Percentiles rank a stretch among this genome's conserved stretches.
phyloP scores from a whole-genome alignment of 495 filamentous ascomycete genomes.

The Neurospora cerealis region DNA sequence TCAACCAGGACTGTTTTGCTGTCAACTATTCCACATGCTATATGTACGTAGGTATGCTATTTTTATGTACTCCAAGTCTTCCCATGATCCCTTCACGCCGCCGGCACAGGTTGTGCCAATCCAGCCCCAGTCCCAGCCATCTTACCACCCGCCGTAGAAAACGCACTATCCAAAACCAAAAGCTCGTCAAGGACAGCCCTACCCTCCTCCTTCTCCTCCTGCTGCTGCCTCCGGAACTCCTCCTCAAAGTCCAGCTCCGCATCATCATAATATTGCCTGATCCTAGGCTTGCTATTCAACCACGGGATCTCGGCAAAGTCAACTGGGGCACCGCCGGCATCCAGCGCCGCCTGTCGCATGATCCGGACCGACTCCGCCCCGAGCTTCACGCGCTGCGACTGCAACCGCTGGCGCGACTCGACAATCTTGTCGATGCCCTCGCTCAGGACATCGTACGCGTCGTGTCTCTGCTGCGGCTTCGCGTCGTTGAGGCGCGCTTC shows the following conservation, averaged over 20 bases:
- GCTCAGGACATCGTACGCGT: constrained; percentile 3
- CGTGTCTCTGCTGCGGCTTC: neutral
- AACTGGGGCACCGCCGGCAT: constrained; percentile 7
- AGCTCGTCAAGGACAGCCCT: neutral
- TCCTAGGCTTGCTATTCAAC: constrained; percentile 3
- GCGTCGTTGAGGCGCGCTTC: neutral
- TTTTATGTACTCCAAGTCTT: neutral
- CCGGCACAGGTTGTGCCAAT: neutral
- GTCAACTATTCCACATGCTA: neutral
- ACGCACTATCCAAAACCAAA: neutral
- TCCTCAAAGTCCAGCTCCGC: neutral
- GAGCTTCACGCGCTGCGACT: constrained; percentile 8
- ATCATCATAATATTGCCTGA: neutral
- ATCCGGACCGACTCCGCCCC: constrained; percentile 14
- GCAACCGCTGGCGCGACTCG: constrained; percentile 3
- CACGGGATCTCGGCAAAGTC: constrained; percentile 15
- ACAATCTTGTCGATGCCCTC: constrained; percentile 7
- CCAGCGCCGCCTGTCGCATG: constrained; percentile 17
- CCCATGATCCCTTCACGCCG: neutral
- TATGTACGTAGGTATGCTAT: neutral
- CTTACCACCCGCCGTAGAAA: neutral
- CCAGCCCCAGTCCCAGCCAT: neutral
- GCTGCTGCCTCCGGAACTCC: neutral
- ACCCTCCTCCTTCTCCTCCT: neutral
- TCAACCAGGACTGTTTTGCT: neutral